Conservation (phyloP, 2,329 filamentous ascomycete species). For the Ascochyta pisi region DNA sequence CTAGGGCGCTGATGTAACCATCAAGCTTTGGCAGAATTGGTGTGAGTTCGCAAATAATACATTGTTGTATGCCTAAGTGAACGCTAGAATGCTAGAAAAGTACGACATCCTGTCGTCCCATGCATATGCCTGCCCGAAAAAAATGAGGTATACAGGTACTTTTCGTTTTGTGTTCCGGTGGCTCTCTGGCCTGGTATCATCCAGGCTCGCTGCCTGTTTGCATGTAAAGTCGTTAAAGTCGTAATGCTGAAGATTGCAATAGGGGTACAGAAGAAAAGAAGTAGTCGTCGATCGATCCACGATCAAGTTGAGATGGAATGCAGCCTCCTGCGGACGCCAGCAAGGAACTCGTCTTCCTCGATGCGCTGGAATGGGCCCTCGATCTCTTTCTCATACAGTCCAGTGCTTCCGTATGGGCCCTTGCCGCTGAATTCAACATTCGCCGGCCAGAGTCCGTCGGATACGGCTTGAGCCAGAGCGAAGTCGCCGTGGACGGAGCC, state of each 20-base stretch:
- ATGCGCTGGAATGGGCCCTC: constrained; percentile 52
- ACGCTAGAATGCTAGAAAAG: constrained; percentile 28
- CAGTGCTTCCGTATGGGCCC: constrained; percentile 58
- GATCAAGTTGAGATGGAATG: constrained; percentile 48
- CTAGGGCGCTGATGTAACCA: background rate
- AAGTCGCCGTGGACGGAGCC: constrained; percentile 58
- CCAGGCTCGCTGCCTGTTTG: constrained; percentile 37
- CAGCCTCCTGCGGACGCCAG: constrained; percentile 44
- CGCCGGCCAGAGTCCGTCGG: constrained; percentile 52
- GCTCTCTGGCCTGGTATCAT: constrained; percentile 43
- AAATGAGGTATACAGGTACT: constrained; percentile 22
- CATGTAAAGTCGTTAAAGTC: constrained; percentile 40
- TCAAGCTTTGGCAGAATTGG: background rate
- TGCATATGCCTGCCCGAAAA: constrained; percentile 21
- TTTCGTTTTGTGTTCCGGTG: constrained; percentile 32
- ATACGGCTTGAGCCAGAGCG: constrained; percentile 51
- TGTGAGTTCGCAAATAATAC: constrained; percentile 13
- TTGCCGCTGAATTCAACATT: constrained; percentile 50
- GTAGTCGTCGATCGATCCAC: constrained; percentile 22
- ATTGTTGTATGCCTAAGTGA: constrained; percentile 14
- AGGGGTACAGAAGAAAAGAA: constrained; percentile 33
- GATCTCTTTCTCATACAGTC: constrained; percentile 58
- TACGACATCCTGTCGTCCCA: constrained; percentile 20
- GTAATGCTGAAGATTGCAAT: constrained; percentile 28
- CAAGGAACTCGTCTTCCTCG: constrained; percentile 49